phyloP scores from a whole-genome alignment of 2,329 filamentous ascomycete genomes.

The Diaporthe amygdali region DNA sequence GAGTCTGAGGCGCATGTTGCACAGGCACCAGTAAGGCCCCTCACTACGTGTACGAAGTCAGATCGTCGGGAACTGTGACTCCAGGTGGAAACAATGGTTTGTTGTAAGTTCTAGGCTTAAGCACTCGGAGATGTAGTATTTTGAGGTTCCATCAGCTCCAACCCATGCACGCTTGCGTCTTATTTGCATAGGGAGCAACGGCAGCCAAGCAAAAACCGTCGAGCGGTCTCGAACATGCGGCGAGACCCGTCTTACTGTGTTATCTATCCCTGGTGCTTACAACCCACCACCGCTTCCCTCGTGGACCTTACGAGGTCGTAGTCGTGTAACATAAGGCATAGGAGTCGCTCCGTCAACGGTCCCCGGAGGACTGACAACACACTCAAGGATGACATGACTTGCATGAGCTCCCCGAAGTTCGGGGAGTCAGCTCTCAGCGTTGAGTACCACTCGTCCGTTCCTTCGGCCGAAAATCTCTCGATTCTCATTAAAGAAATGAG shows the following conservation, averaged over 20 bases:
- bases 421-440: background rate
- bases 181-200: background rate
- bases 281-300: background rate
- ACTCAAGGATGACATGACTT: background rate
- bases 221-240: background rate
- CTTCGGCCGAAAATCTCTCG: background rate
- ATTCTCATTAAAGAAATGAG: background rate
- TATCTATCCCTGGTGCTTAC: background rate
- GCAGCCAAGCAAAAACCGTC: background rate
- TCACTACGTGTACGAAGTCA: background rate
- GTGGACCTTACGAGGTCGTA: background rate
- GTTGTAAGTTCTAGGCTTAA: no score
- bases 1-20: no score
- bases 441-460: background rate
- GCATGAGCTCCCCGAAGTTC: background rate
- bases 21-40: no score
- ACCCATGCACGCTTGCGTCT: background rate
- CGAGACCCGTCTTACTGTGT: background rate
- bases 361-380: background rate
- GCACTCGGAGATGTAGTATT: background rate
- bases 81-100: background rate
- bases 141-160: background rate
- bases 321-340: background rate
- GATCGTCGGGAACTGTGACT: background rate
- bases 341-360: background rate